phyloP scores from a whole-genome alignment of 2,329 filamentous ascomycete genomes.

The Ascochyta pisi region DNA sequence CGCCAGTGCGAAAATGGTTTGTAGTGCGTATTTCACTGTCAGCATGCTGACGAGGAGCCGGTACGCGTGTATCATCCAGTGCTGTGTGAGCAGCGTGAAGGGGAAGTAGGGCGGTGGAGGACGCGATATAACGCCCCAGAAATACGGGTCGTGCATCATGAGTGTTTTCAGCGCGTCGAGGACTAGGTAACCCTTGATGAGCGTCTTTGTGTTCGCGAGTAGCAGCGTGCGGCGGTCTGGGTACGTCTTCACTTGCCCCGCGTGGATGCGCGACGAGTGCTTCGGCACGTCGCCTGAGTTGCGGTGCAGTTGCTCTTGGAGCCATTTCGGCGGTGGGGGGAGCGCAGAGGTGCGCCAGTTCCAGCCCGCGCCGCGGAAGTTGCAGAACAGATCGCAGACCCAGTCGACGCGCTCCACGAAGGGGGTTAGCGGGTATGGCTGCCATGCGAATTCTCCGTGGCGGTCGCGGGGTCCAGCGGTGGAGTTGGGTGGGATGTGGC shows the following conservation, averaged over 20 bases:
- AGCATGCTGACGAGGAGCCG: conserved; percentile 64
- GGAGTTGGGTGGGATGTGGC: background rate
- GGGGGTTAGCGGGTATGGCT: conserved; percentile 56
- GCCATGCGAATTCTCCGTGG: conserved; percentile 57
- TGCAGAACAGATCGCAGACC: conserved; percentile 63
- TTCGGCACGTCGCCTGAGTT: conserved; percentile 34
- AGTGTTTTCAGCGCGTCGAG: conserved; percentile 74
- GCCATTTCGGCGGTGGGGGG: conserved; percentile 51
- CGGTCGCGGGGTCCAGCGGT: conserved; percentile 37
- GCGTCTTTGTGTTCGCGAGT: conserved; percentile 41
- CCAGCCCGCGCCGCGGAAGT: conserved; percentile 67
- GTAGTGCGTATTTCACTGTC: conserved; percentile 67
- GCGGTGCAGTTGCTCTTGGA: conserved; percentile 48
- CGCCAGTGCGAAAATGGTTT: conserved; percentile 65
- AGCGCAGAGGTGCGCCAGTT: conserved; percentile 62
- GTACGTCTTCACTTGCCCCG: conserved; percentile 49
- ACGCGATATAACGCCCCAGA: conserved; percentile 61
- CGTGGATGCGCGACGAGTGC: conserved; percentile 30
- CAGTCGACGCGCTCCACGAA: conserved; percentile 64
- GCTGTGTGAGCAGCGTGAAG: conserved; percentile 52
- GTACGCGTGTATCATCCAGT: conserved; percentile 58
- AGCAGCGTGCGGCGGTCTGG: conserved; percentile 45
- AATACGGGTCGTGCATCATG: conserved; percentile 81
- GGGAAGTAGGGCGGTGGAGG: conserved; percentile 54
- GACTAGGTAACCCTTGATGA: conserved; percentile 67